Evolutionary conservation across 495 filamentous ascomycete species (phyloP).

Genomic region (Sporormia fimetaria): DNA sequence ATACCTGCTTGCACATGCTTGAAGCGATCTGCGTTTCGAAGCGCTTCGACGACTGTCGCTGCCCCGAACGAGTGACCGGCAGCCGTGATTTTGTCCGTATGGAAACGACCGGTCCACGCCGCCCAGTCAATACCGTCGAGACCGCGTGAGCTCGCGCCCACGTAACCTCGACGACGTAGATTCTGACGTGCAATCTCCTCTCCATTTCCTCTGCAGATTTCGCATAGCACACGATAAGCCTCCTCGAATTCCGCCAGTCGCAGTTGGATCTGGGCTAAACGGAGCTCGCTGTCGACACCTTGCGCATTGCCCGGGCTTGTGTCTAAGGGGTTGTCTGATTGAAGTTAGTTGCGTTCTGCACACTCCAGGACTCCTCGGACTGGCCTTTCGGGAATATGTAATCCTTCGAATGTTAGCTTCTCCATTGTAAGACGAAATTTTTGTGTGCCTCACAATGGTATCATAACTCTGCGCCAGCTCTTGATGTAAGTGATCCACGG

Average conservation of each 20-base stretch:
- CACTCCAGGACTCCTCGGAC: not conserved
- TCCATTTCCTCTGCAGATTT: slow-evolving; percentile 30
- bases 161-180: slow-evolving; percentile 39
- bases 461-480: slow-evolving; percentile 28
- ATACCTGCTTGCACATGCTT: slow-evolving; percentile 45
- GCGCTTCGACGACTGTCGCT: slow-evolving; percentile 31
- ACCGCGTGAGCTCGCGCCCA: slow-evolving; percentile 41
- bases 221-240: slow-evolving; percentile 30
- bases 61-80: slow-evolving; percentile 35
- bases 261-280: slow-evolving; percentile 35
- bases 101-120: slow-evolving; percentile 32
- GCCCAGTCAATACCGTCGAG: slow-evolving; percentile 36
- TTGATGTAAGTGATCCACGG: slow-evolving; percentile 28
- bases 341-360: too few relatives aligned
- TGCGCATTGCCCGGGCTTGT: slow-evolving; percentile 33
- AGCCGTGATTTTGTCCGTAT: slow-evolving; percentile 27
- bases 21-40: slow-evolving; percentile 40
- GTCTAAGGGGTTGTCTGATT: slow-evolving; percentile 33
- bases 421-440: not conserved
- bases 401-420: slow-evolving; percentile 20
- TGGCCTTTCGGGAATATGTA: slow-evolving; percentile 35
- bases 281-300: slow-evolving; percentile 35
- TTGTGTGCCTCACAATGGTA: slow-evolving; percentile 16
- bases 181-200: slow-evolving; percentile 36
- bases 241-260: slow-evolving; percentile 37